A percentile compares a stretch with the other conserved stretches of the same genome.
These are phyloP conservation scores for Rubia tinctorum DNA, from an alignment of 305 asterid genomes.

Conservation along the genomic window DNA sequence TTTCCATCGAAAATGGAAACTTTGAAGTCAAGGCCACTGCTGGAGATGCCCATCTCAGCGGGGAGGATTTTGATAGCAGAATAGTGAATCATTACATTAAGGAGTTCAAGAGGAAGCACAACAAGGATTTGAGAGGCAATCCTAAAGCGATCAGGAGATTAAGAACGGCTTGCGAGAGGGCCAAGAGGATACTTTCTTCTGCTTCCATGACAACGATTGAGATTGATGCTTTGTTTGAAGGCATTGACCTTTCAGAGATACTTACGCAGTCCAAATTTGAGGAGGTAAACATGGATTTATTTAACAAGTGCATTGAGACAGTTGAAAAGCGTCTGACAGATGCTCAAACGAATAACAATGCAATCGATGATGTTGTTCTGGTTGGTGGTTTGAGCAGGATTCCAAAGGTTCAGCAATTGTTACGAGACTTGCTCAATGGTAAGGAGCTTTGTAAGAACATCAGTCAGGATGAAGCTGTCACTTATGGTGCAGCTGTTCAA, in stretches of 20 bases:
- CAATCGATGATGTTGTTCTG: constrained; percentile 22
- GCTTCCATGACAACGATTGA: neutral
- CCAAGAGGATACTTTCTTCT: neutral
- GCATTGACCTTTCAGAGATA: constrained; percentile 5
- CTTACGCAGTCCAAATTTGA: constrained; percentile 13
- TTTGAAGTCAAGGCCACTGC: constrained; percentile 26
- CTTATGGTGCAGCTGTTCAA: constrained; percentile 28
- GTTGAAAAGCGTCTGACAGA: constrained; percentile 21
- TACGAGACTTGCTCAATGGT: constrained; percentile 16
- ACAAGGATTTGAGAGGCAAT: constrained; percentile 21
- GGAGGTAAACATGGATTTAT: constrained; percentile 19
- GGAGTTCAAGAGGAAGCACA: constrained; percentile 21
- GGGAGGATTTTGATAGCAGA: constrained; percentile 15
- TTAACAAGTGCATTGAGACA: constrained; percentile 20
- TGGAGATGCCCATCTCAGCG: constrained; percentile 24
- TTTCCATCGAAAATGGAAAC: constrained; percentile 14
- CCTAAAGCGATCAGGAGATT: constrained; percentile 17
- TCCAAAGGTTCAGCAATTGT: constrained; percentile 22
- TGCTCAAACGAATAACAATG: constrained; percentile 15
- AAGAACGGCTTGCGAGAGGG: constrained; percentile 16
- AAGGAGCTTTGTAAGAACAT: constrained; percentile 22
- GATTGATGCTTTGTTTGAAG: constrained; percentile 17
- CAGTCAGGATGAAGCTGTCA: constrained; percentile 23
- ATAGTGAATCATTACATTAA: constrained; percentile 23
- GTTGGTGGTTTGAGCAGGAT: constrained; percentile 26